phyloP scores from a whole-genome alignment of 1,284 basidiomycete species.

The Puccinia brachypodii region DNA sequence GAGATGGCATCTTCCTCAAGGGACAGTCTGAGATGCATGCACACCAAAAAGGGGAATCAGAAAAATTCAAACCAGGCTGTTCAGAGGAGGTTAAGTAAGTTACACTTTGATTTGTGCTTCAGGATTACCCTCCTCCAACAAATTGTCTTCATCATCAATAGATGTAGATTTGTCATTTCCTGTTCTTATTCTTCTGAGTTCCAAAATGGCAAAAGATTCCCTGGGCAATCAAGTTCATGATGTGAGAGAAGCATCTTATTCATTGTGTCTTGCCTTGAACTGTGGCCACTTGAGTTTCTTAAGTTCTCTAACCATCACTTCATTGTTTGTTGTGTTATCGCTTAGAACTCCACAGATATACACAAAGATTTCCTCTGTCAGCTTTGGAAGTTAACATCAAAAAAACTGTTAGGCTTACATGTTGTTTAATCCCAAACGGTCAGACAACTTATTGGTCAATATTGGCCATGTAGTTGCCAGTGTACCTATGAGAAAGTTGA shows the following conservation, averaged over 20 bases:
- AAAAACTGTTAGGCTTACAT: background rate
- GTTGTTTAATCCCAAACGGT: background rate
- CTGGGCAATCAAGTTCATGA: constrained; percentile 1
- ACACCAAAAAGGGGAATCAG: background rate
- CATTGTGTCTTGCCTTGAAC: background rate
- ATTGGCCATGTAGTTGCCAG: background rate
- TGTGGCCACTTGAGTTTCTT: background rate
- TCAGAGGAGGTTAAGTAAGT: background rate
- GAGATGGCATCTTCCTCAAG: background rate
- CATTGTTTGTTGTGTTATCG: background rate
- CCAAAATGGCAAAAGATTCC: background rate
- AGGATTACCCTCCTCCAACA: background rate
- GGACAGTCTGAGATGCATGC: background rate
- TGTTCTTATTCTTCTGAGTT: background rate
- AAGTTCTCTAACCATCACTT: background rate
- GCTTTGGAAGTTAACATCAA: background rate
- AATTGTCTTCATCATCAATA: background rate
- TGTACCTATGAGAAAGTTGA: background rate
- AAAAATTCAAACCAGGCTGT: background rate
- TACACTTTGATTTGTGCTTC: background rate
- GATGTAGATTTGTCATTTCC: background rate
- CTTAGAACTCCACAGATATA: background rate
- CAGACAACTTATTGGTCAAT: background rate
- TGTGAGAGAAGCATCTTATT: background rate
- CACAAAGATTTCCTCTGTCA: background rate